These are phyloP conservation scores for Neoscytalidium dimidiatum DNA, from an alignment of 2,329 filamentous ascomycete genomes.

Conservation along the genomic window DNA sequence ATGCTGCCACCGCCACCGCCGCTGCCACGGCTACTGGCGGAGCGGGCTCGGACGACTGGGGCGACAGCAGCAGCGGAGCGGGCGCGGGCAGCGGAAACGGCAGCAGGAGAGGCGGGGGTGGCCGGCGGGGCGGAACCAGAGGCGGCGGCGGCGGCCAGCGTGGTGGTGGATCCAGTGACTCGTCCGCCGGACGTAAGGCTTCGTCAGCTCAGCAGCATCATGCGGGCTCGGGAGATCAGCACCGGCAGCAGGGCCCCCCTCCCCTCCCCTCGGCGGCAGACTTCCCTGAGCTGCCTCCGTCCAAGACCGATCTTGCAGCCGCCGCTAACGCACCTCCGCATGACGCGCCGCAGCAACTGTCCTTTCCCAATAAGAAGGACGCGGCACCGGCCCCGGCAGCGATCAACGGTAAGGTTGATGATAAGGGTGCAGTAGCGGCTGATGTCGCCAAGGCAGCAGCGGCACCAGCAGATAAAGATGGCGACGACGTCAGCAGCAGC, in stretches of 20 bases:
- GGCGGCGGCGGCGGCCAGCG: slow-evolving; percentile 35
- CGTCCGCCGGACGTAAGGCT: slow-evolving; percentile 25
- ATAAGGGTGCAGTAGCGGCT: background rate
- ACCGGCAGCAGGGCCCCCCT: slow-evolving; percentile 24
- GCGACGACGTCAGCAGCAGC: background rate
- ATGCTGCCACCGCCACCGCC: slow-evolving; percentile 32
- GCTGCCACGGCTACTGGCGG: slow-evolving; percentile 23
- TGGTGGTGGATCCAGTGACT: slow-evolving; percentile 26
- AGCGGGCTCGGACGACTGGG: slow-evolving; percentile 34
- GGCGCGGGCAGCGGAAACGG: slow-evolving; percentile 20
- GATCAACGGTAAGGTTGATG: no score
- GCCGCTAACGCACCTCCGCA: background rate
- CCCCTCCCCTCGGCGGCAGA: slow-evolving; percentile 43
- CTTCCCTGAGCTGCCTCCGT: slow-evolving; percentile 47
- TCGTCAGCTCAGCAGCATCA: slow-evolving; percentile 20
- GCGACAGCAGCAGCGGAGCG: slow-evolving; percentile 33
- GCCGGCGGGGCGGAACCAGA: slow-evolving; percentile 23
- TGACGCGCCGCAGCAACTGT: background rate
- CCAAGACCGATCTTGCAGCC: no score
- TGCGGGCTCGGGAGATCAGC: background rate
- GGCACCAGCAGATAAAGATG: background rate
- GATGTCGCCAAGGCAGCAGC: background rate
- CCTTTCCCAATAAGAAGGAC: slow-evolving; percentile 5
- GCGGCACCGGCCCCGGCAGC: background rate
- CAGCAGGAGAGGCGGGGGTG: background rate